phyloP scores from a whole-genome alignment of 2,329 filamentous ascomycete genomes.

The Gnomoniopsis sp. region DNA sequence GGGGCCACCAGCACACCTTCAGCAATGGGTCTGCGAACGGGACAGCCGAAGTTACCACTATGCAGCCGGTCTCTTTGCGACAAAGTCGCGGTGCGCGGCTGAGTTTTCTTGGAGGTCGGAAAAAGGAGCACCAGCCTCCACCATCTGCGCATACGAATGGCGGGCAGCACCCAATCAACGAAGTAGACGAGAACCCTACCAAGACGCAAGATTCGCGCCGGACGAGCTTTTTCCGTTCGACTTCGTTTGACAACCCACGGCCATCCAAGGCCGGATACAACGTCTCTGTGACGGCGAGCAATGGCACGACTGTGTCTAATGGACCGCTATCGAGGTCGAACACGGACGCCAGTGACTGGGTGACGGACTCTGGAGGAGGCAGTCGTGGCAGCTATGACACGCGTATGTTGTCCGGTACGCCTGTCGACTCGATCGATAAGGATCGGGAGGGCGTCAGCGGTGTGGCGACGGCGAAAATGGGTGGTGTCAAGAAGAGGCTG shows the following conservation, averaged over 20 bases:
- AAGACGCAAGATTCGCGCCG: constrained; percentile 32
- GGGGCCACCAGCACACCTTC: constrained; percentile 28
- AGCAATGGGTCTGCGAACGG: constrained; percentile 32
- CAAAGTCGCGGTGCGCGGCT: constrained; percentile 50
- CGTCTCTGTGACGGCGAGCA: constrained; percentile 4
- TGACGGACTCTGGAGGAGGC: constrained; percentile 26
- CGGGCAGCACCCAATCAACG: constrained; percentile 25
- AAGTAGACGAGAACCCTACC: constrained; percentile 25
- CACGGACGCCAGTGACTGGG: constrained; percentile 27
- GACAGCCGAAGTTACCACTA: constrained; percentile 47
- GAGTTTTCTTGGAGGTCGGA: constrained; percentile 55
- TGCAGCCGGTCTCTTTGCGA: constrained; percentile 49
- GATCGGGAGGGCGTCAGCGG: constrained; percentile 23
- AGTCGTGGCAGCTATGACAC: constrained; percentile 24
- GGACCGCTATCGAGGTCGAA: constrained; percentile 3
- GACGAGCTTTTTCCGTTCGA: constrained; percentile 43
- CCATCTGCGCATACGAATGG: constrained; percentile 20
- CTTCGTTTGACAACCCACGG: constrained; percentile 28
- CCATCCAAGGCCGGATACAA: neutral
- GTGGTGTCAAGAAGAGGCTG: constrained; percentile 72
- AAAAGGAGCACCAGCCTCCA: constrained; percentile 36
- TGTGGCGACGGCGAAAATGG: constrained; percentile 43
- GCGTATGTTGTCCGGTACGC: constrained; percentile 4
- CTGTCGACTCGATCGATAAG: constrained; percentile 17
- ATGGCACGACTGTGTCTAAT: constrained; percentile 9